phyloP scores from a whole-genome alignment of 768 basidiomycete genomes.

The Scleroderma citrinum region DNA sequence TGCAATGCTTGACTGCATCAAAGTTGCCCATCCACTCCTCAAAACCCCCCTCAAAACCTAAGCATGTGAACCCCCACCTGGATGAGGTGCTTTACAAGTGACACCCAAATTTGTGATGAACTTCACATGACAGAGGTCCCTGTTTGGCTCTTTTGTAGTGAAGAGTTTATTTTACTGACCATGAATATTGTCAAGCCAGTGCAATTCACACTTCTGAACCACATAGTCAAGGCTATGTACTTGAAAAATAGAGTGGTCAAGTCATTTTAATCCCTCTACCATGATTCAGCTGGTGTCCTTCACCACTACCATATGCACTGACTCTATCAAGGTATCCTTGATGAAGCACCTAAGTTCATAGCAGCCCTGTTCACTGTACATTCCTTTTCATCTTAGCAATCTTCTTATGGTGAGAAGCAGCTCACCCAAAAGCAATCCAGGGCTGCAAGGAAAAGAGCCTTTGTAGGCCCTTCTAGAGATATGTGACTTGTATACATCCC shows the following conservation, averaged over 20 bases:
- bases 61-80: background rate
- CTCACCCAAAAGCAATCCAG: background rate
- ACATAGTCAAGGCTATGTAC: background rate
- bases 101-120: background rate
- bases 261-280: background rate
- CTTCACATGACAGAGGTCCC: constrained; percentile 6
- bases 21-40: constrained; percentile 2
- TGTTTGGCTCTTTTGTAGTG: constrained; percentile 1
- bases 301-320: background rate
- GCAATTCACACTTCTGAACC: background rate
- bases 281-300: background rate
- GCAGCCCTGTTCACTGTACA: background rate
- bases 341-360: background rate
- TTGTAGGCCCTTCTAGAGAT: background rate
- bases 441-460: background rate
- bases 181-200: background rate
- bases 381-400: background rate
- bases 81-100: constrained; percentile 10
- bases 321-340: background rate
- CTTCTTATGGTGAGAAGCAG: background rate
- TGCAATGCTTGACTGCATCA: constrained; percentile 4
- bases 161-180: background rate
- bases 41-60: background rate
- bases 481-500: no score
- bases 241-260: background rate